These are phyloP conservation scores for Colletotrichum truncatum DNA, from an alignment of 2,329 filamentous ascomycete species.

Conservation along the genomic window DNA sequence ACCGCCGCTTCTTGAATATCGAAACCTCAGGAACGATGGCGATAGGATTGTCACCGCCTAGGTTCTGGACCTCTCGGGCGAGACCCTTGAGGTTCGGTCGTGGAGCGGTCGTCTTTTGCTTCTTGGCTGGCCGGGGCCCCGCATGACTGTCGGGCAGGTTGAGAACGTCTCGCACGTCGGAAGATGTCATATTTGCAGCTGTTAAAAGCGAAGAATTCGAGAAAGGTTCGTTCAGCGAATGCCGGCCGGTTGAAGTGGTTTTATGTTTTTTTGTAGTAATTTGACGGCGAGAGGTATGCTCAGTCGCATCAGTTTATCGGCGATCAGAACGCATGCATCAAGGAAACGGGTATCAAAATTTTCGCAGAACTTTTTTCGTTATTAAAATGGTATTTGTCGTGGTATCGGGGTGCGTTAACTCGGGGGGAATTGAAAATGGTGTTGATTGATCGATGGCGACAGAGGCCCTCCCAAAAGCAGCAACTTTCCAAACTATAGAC, in stretches of 20 bases:
- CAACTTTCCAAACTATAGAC: not conserved
- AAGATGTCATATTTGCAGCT: conserved; percentile 68
- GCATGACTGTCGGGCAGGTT: conserved; percentile 72
- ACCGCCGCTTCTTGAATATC: conserved; percentile 67
- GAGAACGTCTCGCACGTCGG: conserved; percentile 89
- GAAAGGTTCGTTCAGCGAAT: not conserved
- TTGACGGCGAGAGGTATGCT: not conserved
- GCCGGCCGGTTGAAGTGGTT: not conserved
- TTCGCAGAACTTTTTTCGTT: not conserved
- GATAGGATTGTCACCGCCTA: conserved; percentile 73
- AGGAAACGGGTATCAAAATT: conserved; percentile 7
- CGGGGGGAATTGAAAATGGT: not conserved
- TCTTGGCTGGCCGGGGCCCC: conserved; percentile 72
- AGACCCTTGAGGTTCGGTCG: conserved; percentile 70
- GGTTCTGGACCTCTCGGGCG: conserved; percentile 71
- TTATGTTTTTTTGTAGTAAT: conserved; percentile 5
- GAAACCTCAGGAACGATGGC: conserved; percentile 70
- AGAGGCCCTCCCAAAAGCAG: not conserved
- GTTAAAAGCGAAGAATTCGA: conserved; percentile 14
- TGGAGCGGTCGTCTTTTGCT: conserved; percentile 73
- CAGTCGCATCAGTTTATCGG: conserved; percentile 10
- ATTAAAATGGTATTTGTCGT: not conserved
- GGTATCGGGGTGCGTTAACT: not conserved
- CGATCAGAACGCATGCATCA: not conserved
- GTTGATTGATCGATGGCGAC: not conserved